Evolutionary conservation across 2,329 filamentous ascomycete species (phyloP).

Genomic region (Xylariales sp.): DNA sequence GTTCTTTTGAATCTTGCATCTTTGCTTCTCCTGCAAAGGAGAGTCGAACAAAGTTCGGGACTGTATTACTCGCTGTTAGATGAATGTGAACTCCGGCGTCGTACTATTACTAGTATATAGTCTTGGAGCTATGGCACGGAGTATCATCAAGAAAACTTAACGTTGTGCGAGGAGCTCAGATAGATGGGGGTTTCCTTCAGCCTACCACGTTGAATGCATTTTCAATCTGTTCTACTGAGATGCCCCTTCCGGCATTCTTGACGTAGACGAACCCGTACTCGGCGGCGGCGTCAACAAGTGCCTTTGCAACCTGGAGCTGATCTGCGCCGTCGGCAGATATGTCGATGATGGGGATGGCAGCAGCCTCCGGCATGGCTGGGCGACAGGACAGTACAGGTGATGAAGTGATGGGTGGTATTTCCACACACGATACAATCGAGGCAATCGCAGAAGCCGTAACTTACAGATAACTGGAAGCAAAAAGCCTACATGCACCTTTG

Average conservation of each 20-base stretch:
- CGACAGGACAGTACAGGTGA: too few relatives aligned
- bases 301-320: constrained; percentile 53
- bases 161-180: too few relatives aligned
- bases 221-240: constrained; percentile 62
- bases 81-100: too few relatives aligned
- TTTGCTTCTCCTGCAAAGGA: constrained; percentile 65
- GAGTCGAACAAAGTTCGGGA: constrained; percentile 69
- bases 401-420: too few relatives aligned
- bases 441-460: too few relatives aligned
- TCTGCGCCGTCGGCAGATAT: constrained; percentile 57
- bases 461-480: too few relatives aligned
- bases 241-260: constrained; percentile 65
- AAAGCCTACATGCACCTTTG: too few relatives aligned
- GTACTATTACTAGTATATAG: too few relatives aligned
- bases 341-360: constrained; percentile 76
- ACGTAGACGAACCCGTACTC: constrained; percentile 89
- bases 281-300: constrained; percentile 73
- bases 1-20: constrained; percentile 70
- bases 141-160: too few relatives aligned
- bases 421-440: too few relatives aligned
- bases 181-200: neutral
- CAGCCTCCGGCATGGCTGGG: constrained; percentile 16
- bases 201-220: constrained; percentile 69
- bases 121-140: too few relatives aligned
- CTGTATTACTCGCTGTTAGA: constrained; percentile 33